Evolutionary conservation across 129 eudicot species (phyloP), one percentile per base, ranked within the genome.

Genomic region (Flaveria linearis): DNA sequence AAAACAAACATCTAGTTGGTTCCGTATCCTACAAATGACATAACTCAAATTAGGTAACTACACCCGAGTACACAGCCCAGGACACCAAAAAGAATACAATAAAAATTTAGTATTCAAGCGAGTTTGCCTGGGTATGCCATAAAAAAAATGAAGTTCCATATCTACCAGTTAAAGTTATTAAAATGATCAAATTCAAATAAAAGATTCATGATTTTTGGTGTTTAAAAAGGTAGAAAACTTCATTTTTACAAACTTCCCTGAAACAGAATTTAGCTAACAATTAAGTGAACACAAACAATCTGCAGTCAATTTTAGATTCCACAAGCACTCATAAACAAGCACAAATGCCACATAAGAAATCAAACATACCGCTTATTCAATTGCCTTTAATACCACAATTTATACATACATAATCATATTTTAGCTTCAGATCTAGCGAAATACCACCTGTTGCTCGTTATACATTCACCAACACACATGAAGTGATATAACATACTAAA

Each of bases 351-450:
- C 58, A 17, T 36, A 13, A 36, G 46, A 53, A 53, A 55, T 58
- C 39, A 9, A 62, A 5, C 18, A 62, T 14, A 14, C 14, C 68
- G 69, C 64, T 33, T 60, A 45, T 53, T 28, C 28, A 28, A 57
- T 26, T 43, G 52, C 51, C 45, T 57, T 78, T 1, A 78, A 57
- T 20, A 17, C 43, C 62, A 60, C 62, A 60, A 18, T 58, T 33
- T 36, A 62, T 52, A 42, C 47, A 51, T 5, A 64, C 15, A 45
- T 65, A 56, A 57, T 13, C 26, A 70, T 12, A 69, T 42, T 55
- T 69, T 43, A 78, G 61, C 39, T 78, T 75, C 16, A 60, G 76
- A 78, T 70, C 76, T 78, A 58, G 49, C 23, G 10, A 10, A 70
- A 78, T 12, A 46, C 55, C 17, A 12, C 28, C 23, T 17, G 42